Conservation (phyloP, 1,139 yeast species). For the Geotrichum histeridarum region DNA sequence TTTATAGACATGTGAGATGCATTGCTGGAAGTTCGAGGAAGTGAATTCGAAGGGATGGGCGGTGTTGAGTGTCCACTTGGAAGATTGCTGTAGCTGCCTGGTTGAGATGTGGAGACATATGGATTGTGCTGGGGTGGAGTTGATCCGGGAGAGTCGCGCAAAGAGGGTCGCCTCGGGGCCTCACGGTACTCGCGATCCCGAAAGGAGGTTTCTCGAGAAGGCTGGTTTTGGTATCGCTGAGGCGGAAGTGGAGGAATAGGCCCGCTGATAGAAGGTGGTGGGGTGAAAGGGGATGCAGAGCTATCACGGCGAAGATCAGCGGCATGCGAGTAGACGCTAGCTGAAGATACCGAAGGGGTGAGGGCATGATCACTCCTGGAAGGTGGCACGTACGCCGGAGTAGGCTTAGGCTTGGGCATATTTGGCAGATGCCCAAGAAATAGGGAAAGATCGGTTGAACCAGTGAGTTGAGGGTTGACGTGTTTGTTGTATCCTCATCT, state of each 20-base stretch:
- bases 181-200: conserved; percentile 3
- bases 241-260: conserved; percentile 18
- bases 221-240: conserved; percentile 8
- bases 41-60: conserved; percentile 2
- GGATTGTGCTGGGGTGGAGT: conserved; percentile 4
- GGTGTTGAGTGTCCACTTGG: conserved; percentile 1
- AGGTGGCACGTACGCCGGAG: neutral
- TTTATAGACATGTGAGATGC: conserved; percentile 6
- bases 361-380: neutral
- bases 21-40: conserved; percentile 7
- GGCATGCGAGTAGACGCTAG: conserved; percentile 3
- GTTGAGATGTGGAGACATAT: neutral
- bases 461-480: neutral
- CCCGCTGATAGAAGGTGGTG: conserved; percentile 16
- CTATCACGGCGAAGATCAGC: conserved; percentile 13
- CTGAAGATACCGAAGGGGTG: neutral
- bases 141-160: neutral
- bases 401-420: conserved; percentile 2
- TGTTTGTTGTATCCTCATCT: neutral
- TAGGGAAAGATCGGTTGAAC: neutral
- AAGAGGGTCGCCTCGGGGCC: conserved; percentile 7
- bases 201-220: neutral
- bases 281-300: conserved; percentile 15
- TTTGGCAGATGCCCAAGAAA: neutral
- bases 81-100: neutral